Conservation (phyloP, 208 protist genomes). For the Vickermania spadyakhi region DNA sequence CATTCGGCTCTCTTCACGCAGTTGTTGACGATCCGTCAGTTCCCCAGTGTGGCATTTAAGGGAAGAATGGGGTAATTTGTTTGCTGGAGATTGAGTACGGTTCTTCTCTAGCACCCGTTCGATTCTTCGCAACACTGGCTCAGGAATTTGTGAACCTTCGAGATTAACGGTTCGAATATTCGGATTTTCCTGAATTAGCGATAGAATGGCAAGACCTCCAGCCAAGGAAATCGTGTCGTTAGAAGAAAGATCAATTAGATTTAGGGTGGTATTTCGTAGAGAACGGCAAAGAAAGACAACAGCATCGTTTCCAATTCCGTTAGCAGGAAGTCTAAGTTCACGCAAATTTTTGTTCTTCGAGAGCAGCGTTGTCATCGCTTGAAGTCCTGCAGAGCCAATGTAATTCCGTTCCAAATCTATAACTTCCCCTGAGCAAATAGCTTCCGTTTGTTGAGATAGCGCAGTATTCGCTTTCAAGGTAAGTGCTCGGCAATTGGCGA, state of each 20-base stretch:
- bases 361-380: constrained; percentile 61
- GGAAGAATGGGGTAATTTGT: not conserved
- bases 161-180: constrained; percentile 23
- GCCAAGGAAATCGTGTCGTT: constrained; percentile 63
- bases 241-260: constrained; percentile 50
- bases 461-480: constrained; percentile 51
- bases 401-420: constrained; percentile 68
- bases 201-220: constrained; percentile 59
- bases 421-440: constrained; percentile 21
- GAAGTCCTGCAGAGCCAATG: constrained; percentile 58
- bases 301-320: constrained; percentile 73
- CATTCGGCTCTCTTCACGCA: not conserved
- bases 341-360: constrained; percentile 40
- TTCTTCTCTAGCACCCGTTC: constrained; percentile 25
- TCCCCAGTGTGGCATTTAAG: not conserved
- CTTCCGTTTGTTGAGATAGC: constrained; percentile 22
- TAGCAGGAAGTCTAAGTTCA: constrained; percentile 37
- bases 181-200: constrained; percentile 37
- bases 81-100: constrained; percentile 2
- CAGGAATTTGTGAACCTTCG: constrained; percentile 51
- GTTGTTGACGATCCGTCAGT: not conserved
- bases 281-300: constrained; percentile 73
- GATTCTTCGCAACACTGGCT: constrained; percentile 44
- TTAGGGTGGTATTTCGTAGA: constrained; percentile 40
- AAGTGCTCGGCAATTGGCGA: constrained; percentile 50